Base-by-base conservation (phyloP, 805 yeast genomes). In the Metschnikowia rubicola region DNA sequence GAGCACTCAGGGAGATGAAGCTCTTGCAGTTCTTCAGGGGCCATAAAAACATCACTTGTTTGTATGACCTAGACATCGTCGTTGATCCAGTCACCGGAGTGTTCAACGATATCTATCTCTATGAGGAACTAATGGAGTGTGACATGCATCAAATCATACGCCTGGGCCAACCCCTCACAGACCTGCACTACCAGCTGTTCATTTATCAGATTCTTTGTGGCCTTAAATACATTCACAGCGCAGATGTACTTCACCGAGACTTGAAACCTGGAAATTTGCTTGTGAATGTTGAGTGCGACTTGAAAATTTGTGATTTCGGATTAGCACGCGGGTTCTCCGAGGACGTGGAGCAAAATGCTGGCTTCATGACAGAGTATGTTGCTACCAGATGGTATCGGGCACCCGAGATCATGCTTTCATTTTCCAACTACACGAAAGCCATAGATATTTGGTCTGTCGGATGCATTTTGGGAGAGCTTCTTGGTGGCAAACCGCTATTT, bases 371-470 rank as follows among this genome's bases (percentile, higher is more conserved):
- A 1, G 98, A 92, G 66, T 94, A 94, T 63, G 99, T 94, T 28
- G 98, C 99, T 30, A 94, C 99, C 1, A 78, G 99, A 64, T 94
- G 99, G 99, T 94, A 94, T 67, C 76, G 99, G 56, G 99, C 99
- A 3, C 99, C 99, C 0, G 99, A 94, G 63, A 90, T 94, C 67
- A 92, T 94, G 90, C 75, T 94, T 46, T 85, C 95, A 54, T 89
- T 88, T 71, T 96, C 94, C 65, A 88, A 91, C 49, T 92, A 92
- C 66, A 88, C 98, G 6, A 91, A 89, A 69, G 97, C 99, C 21
- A 92, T 94, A 50, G 99, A 94, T 66, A 79, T 94, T 47, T 94
- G 99, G 99, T 89, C 97, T 0, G 96, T 94, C 17, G 99, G 99
- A 3, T 94, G 99, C 70, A 91, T 94, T 48, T 71, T 94, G 45